These are phyloP conservation scores for Polyporus tsugae DNA, from an alignment of 1,284 basidiomycete species.

Conservation along the genomic window DNA sequence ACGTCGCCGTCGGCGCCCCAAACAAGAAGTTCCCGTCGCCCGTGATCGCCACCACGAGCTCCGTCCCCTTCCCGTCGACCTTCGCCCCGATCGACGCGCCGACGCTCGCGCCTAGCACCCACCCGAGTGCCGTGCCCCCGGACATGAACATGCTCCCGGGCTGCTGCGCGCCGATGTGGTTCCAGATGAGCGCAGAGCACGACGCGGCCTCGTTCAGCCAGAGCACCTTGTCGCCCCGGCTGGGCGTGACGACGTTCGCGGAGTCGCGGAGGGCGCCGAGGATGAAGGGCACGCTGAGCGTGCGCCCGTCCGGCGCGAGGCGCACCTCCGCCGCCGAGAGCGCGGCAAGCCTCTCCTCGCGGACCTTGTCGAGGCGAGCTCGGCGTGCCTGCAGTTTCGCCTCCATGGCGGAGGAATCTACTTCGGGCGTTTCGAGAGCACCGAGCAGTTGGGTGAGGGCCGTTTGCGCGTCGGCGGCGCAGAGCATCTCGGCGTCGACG, in stretches of 20 bases:
- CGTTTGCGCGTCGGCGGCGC: conserved; percentile 59
- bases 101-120: conserved; percentile 68
- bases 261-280: conserved; percentile 26
- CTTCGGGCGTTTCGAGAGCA: conserved; percentile 17
- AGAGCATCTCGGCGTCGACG: conserved; percentile 62
- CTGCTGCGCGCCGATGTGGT: conserved; percentile 60
- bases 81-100: conserved; percentile 59
- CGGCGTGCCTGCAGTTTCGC: conserved; percentile 27
- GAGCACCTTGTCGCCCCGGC: conserved; percentile 50
- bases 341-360: conserved; percentile 36
- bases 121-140: conserved; percentile 71
- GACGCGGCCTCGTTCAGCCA: conserved; percentile 70
- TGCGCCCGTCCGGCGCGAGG: conserved; percentile 31
- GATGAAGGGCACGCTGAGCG: conserved; percentile 44
- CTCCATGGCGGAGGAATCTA: conserved; percentile 4
- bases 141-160: conserved; percentile 61
- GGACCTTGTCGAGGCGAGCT: conserved; percentile 22
- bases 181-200: conserved; percentile 61
- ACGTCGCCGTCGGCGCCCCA: conserved; percentile 67
- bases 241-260: conserved; percentile 41
- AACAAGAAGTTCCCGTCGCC: conserved; percentile 78
- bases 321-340: conserved; percentile 40
- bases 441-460: conserved; percentile 59
- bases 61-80: conserved; percentile 44
- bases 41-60: conserved; percentile 64